Evolutionary conservation across 768 basidiomycete species (phyloP), one percentile per base, ranked within the genome.

Genomic region (Boletellus ananas): DNA sequence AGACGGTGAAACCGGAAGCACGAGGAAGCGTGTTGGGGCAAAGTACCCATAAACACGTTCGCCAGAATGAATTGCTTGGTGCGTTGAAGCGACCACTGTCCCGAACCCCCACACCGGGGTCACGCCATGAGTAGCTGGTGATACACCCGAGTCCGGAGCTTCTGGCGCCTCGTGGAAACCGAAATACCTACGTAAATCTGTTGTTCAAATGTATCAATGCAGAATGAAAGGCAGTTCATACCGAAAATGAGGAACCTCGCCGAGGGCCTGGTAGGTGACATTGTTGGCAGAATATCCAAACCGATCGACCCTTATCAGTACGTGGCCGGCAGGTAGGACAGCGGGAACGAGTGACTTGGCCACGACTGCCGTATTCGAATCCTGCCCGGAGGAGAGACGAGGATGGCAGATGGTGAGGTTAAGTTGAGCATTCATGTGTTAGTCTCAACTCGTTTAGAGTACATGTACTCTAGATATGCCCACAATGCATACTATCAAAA

Each of bases 71-170:
- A 86, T 75, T 45, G 72, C 72, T 2, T 70, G 60, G 59, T 80
- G 77, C 0, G 71, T 71, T 0, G 83, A 85, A 36, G 58, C 61
- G 5, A 78, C 58, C 4, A 87, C 63, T 0, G 78, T 81, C 12
- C 79, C 85, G 51, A 85, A 87, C 9, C 84, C 85, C 85, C 85
- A 87, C 6, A 86, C 85, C 0, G 85, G 85, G 16, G 84, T 75
- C 23, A 87, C 59, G 0, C 84, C 85, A 58, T 86, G 79, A 0
- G 78, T 79, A 47, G 70, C 68, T 5, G 74, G 56, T 4, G 78
- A 78, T 6, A 74, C 70, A 10, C 58, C 58, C 10, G 43, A 51
- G 37, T 27, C 55, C 49, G 6, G 68, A 50, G 4, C 53, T 43
- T 71, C 67, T 31, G 83, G 84, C 3, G 72, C 71, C 10, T 66